Conservation (phyloP, 306 rosid genomes). For the Albizia julibrissin region DNA sequence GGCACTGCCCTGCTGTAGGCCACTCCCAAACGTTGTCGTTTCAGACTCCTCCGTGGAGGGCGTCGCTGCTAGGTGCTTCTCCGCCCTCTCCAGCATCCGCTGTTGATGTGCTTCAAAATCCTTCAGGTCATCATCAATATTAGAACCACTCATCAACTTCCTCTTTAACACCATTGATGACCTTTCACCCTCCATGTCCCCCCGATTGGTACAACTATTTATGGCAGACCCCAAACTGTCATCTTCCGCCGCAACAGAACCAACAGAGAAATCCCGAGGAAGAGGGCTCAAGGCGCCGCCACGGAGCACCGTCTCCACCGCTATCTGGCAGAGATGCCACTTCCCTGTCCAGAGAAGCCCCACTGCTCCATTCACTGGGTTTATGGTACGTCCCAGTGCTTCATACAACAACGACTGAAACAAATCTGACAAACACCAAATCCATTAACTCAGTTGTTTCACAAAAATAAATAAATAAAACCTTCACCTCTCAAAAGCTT, state of each 20-base stretch:
- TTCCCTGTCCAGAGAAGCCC: constrained; percentile 74
- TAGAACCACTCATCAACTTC: neutral
- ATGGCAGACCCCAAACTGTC: neutral
- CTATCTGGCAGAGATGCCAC: constrained; percentile 80
- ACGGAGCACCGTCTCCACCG: constrained; percentile 58
- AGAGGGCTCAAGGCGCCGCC: constrained; percentile 55
- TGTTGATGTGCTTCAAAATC: neutral
- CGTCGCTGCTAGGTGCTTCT: constrained; percentile 4
- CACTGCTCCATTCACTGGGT: constrained; percentile 82
- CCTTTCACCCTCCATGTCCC: neutral
- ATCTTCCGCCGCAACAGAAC: neutral
- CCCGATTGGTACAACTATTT: neutral
- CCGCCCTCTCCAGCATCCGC: neutral
- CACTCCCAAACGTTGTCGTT: constrained; percentile 17
- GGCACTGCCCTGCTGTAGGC: neutral
- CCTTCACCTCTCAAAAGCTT: neutral
- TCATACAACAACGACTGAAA: constrained; percentile 81
- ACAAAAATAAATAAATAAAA: too few species aligned
- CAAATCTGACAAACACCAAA: constrained; percentile 48
- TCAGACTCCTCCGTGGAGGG: constrained; percentile 15
- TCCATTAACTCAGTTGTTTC: neutral
- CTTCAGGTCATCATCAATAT: neutral
- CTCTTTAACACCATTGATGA: constrained; percentile 1
- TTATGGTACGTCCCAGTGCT: constrained; percentile 79
- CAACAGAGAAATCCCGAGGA: constrained; percentile 25